Evolutionary conservation across 148 eudicot species (phyloP), one percentile per base, ranked within the genome.

Genomic region (Silene uniflora): DNA sequence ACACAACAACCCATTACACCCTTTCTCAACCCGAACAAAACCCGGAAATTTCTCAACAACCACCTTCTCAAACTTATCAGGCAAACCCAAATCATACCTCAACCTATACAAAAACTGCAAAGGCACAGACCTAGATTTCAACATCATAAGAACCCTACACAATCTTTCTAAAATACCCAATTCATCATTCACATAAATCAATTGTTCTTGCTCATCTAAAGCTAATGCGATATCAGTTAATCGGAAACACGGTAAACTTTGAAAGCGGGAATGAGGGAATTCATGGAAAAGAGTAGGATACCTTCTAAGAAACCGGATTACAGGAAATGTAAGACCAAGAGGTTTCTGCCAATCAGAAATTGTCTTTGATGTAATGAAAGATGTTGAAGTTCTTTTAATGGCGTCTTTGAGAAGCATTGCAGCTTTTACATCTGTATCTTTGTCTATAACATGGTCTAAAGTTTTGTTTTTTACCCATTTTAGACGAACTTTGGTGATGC

Each of bases 31-130:
- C 77, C 78, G 79, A 83, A 94, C 89, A 54, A 76, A 80, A 76
- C 86, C 87, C 5, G 92, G 88, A 63, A 85, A 87, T 61, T 86
- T 88, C 10, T 39, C 69, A 47, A 90, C 73, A 12, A 94, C 56
- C 69, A 63, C 52, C 54, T 79, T 85, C 73, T 94, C 87, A 22
- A 90, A 92, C 39, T 84, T 84, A 83, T 89, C 89, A 14, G 97
- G 98, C 77, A 94, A 88, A 81, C 98, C 98, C 78, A 94, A 65
- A 78, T 94, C 97, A 89, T 89, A 91, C 82, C 83, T 90, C 80
- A 91, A 86, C 56, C 85, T 83, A 83, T 91, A 85, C 71, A 91
- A 39, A 17, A 88, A 81, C 42, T 80, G 84, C 42, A 94, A 63
- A 0, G 96, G 93, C 14, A 84, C 72, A 64, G 72, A 71, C 78